phyloP scores from a whole-genome alignment of 2,329 filamentous ascomycete species.

The Trichophyton equinum region DNA sequence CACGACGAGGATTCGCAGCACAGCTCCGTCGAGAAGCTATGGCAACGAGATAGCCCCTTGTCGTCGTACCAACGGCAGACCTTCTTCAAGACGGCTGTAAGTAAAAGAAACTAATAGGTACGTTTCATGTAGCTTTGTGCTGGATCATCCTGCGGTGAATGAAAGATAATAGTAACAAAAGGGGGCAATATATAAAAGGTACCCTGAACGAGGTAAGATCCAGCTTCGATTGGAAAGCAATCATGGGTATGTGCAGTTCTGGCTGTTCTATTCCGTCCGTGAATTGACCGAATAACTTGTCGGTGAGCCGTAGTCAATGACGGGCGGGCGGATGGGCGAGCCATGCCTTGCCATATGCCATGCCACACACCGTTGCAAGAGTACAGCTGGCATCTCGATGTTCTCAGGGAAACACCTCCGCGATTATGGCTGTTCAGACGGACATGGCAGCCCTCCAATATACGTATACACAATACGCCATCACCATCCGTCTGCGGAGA shows the following conservation, averaged over 20 bases:
- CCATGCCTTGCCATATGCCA: background rate
- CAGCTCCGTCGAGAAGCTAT: constrained; percentile 2
- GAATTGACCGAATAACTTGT: background rate
- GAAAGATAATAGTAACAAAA: background rate
- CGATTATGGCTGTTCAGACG: background rate
- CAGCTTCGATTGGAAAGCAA: background rate
- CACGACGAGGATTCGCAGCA: background rate
- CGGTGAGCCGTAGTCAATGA: background rate
- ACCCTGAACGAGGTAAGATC: background rate
- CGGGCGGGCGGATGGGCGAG: too few species aligned
- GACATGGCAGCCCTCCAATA: too few species aligned
- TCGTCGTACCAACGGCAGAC: background rate
- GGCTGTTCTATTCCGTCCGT: background rate
- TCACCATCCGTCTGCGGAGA: background rate
- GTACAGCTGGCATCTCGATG: background rate
- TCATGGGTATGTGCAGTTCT: background rate
- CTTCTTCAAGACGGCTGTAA: background rate
- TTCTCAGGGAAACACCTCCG: background rate
- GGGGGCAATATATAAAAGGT: background rate
- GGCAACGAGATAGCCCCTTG: background rate
- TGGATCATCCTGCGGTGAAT: background rate
- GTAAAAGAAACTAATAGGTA: background rate
- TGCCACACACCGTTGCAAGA: background rate
- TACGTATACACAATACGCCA: too few species aligned
- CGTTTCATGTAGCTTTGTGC: background rate